A percentile compares a stretch with the other conserved stretches of the same genome.
phyloP scores from a whole-genome alignment of 83 land plant genomes.

The Picea abies region DNA sequence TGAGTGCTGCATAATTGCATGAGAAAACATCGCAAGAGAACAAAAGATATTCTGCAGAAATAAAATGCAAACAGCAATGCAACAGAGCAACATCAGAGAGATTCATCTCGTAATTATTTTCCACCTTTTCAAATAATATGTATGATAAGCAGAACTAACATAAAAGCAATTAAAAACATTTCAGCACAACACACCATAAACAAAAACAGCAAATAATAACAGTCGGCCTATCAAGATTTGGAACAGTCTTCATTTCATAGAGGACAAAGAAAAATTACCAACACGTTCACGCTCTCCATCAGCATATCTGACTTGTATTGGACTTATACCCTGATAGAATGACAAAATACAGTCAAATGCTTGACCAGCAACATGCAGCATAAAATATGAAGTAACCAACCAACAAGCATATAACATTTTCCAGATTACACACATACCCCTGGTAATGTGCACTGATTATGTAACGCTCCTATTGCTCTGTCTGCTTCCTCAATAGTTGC shows the following conservation, averaged over 20 bases:
- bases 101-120: neutral
- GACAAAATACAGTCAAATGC: conserved; percentile 1
- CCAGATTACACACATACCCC: conserved; percentile 59
- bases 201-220: neutral
- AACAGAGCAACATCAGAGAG: neutral
- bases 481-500: conserved; percentile 91
- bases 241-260: neutral
- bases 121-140: neutral
- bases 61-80: neutral
- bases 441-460: conserved; percentile 91
- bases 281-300: conserved; percentile 99
- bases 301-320: conserved; percentile 97
- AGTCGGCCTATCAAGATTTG: neutral
- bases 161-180: neutral
- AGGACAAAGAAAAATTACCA: conserved; percentile 56
- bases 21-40: neutral
- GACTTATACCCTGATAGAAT: conserved; percentile 76
- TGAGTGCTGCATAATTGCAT: conserved; percentile 3
- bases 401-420: neutral
- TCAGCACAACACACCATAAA: neutral
- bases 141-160: neutral
- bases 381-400: neutral
- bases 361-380: neutral
- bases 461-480: conserved; percentile 87
- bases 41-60: neutral